phyloP scores from a whole-genome alignment of 2,329 filamentous ascomycete genomes.

The Epichloe festucae region DNA sequence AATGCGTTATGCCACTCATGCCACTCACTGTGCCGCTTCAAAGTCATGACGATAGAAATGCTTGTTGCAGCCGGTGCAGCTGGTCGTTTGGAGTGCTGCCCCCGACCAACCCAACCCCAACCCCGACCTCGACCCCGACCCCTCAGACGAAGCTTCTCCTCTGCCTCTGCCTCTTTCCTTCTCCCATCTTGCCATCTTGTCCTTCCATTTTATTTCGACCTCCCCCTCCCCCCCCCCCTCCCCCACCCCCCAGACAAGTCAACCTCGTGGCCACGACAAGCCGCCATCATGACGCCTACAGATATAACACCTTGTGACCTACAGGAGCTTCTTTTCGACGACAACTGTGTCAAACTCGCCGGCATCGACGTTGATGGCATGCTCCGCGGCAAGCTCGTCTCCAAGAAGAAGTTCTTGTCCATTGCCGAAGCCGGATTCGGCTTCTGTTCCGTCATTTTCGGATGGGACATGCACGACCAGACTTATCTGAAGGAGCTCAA shows the following conservation, averaged over 20 bases:
- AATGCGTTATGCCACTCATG: no score
- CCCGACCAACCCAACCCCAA: no score
- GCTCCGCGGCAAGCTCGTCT: constrained; percentile 78
- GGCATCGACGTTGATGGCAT: constrained; percentile 81
- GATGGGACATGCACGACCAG: constrained; percentile 94
- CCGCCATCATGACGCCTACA: neutral
- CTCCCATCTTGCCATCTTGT: neutral
- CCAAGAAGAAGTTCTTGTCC: constrained; percentile 84
- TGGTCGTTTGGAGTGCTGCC: no score
- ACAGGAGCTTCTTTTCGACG: constrained; percentile 51
- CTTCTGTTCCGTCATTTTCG: constrained; percentile 89
- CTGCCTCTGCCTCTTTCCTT: neutral
- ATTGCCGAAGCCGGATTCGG: constrained; percentile 73
- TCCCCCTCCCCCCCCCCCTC: no score
- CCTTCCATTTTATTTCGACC: neutral
- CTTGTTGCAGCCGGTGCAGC: neutral
- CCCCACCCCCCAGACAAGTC: no score
- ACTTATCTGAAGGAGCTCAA: constrained; percentile 77
- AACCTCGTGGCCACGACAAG: no score
- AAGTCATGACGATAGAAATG: neutral
- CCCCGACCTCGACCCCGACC: no score
- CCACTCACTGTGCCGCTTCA: neutral
- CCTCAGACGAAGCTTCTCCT: no score
- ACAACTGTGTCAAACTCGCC: constrained; percentile 74
- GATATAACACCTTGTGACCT: constrained; percentile 50